Conservation (phyloP, 2,329 filamentous ascomycete species). For the Venturia nashicola region DNA sequence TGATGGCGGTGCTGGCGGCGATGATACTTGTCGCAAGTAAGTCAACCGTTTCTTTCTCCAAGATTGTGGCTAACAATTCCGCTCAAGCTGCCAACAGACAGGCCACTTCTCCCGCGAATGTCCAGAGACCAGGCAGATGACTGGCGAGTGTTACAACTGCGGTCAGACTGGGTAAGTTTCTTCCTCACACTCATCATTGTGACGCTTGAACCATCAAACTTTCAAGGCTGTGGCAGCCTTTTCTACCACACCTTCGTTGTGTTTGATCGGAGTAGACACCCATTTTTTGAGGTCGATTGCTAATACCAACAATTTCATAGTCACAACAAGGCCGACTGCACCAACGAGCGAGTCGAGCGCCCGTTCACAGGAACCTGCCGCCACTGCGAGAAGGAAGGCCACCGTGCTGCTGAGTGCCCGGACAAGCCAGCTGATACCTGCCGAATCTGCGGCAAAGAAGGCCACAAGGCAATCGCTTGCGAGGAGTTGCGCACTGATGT, state of each 20-base stretch:
- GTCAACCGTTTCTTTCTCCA: conserved; percentile 13
- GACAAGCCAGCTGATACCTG: conserved; percentile 40
- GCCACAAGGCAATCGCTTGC: conserved; percentile 37
- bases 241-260: not conserved
- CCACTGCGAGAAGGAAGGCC: conserved; percentile 41
- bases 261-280: not conserved
- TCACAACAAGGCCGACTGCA: conserved; percentile 51
- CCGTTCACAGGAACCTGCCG: conserved; percentile 47
- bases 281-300: not conserved
- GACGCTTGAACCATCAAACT: not conserved
- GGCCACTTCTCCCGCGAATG: conserved; percentile 39
- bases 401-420: conserved; percentile 52
- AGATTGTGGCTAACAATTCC: not conserved
- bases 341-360: conserved; percentile 41
- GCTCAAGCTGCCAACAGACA: conserved; percentile 26
- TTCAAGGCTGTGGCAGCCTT: not conserved
- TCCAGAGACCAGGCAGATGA: conserved; percentile 28
- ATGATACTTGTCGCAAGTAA: conserved; percentile 29
- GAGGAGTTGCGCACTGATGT: conserved; percentile 24
- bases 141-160: conserved; percentile 47
- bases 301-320: conserved; percentile 20
- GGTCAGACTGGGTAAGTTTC: conserved; percentile 36
- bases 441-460: conserved; percentile 38
- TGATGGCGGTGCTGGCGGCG: conserved; percentile 18
- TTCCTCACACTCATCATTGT: not conserved